Evolutionary conservation across 306 rosid genomes (phyloP).

Genomic region (Fagus crenata): DNA sequence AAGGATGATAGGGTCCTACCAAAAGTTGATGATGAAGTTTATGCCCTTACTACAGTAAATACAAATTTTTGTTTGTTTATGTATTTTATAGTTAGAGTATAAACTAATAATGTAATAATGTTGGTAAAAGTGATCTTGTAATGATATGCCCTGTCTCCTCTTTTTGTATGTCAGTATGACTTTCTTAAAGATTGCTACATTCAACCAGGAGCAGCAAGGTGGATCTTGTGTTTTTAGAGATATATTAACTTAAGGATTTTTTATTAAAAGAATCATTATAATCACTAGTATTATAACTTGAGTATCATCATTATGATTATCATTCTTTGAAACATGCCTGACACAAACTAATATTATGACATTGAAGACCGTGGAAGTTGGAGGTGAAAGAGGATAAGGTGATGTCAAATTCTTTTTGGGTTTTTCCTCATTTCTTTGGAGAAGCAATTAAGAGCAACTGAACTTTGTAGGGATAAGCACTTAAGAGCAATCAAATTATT

Average conservation of each 20-base stretch:
- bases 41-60: conserved; percentile 7
- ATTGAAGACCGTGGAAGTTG: conserved; percentile 14
- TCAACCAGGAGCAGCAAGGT: conserved; percentile 7
- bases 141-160: conserved; percentile 41
- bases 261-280: conserved; percentile 32
- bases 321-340: conserved; percentile 64
- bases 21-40: conserved; percentile 9
- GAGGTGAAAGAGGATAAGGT: neutral
- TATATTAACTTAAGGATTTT: conserved; percentile 8
- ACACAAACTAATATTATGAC: conserved; percentile 41
- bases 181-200: conserved; percentile 28
- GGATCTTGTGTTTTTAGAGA: conserved; percentile 14
- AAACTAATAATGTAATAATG: conserved; percentile 27
- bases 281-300: conserved; percentile 43
- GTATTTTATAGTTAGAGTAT: conserved; percentile 22
- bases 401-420: neutral
- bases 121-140: conserved; percentile 46
- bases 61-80: conserved; percentile 10
- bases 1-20: conserved; percentile 27
- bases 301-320: conserved; percentile 38
- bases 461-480: too few species aligned
- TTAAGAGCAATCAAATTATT: too few species aligned
- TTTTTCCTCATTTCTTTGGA: too few species aligned
- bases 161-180: conserved; percentile 34
- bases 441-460: too few species aligned